Conservation (phyloP, 2,329 filamentous ascomycete species). For the Ustulina deusta region DNA sequence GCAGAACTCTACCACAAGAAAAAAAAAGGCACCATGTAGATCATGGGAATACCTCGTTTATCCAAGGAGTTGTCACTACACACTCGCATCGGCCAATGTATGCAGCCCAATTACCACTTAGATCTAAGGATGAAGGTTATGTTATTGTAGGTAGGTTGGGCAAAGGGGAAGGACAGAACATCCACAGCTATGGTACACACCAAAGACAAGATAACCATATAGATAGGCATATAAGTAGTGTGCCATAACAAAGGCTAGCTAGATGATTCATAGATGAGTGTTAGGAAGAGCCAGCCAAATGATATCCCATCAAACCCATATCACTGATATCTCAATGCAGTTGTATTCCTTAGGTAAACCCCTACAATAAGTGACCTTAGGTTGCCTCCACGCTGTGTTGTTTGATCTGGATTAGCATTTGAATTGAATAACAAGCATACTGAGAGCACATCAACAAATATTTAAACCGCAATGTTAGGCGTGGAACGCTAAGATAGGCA, state of each 20-base stretch:
- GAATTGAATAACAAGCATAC: background rate
- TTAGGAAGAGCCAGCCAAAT: background rate
- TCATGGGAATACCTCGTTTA: too few relatives aligned
- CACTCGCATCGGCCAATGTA: background rate
- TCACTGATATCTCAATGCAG: background rate
- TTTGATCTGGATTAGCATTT: background rate
- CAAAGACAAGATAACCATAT: background rate
- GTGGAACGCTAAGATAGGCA: background rate
- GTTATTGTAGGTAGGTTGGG: background rate
- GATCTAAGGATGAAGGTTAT: background rate
- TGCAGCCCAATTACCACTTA: background rate
- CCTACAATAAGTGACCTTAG: background rate
- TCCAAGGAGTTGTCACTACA: background rate
- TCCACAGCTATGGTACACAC: too few relatives aligned
- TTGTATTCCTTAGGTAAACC: background rate
- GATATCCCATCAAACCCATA: background rate
- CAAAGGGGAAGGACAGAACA: background rate
- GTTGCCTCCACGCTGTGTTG: background rate
- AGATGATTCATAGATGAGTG: background rate
- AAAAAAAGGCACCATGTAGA: too few relatives aligned
- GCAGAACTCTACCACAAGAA: too few relatives aligned
- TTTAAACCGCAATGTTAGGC: background rate
- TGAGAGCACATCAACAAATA: background rate
- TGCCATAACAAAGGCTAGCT: background rate
- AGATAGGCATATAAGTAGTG: background rate